Percentiles rank a stretch among this genome's conserved stretches.
These are phyloP conservation scores for Discostella stelligera DNA, from an alignment of 352 stramenopile genomes.

Conservation along the genomic window DNA sequence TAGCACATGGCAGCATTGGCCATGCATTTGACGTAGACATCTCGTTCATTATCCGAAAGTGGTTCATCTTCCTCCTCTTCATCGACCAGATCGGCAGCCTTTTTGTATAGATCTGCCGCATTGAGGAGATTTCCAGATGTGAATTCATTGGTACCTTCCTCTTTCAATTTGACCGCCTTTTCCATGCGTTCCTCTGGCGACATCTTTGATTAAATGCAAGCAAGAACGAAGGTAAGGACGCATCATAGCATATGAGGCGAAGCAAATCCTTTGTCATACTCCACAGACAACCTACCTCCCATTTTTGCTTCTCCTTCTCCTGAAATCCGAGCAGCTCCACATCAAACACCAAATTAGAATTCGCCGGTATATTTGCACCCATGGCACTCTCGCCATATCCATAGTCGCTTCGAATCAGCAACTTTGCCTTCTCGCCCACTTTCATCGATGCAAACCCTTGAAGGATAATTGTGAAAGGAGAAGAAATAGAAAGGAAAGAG, in stretches of 20 bases:
- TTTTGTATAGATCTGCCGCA: conserved; percentile 72
- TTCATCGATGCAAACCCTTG: conserved; percentile 89
- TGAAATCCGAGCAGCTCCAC: conserved; percentile 93
- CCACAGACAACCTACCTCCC: conserved; percentile 71
- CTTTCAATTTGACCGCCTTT: conserved; percentile 87
- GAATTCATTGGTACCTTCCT: conserved; percentile 90
- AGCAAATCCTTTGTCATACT: too few species aligned
- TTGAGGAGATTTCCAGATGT: conserved; percentile 79
- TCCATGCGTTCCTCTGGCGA: conserved; percentile 76
- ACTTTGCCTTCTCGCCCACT: conserved; percentile 91
- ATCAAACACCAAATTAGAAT: conserved; percentile 93
- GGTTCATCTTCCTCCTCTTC: conserved; percentile 82
- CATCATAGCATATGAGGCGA: too few species aligned
- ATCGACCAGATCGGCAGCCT: conserved; percentile 70
- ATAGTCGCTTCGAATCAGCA: conserved; percentile 91
- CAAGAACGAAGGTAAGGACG: background rate
- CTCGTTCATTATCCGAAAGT: conserved; percentile 87
- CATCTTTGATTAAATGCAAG: conserved; percentile 38
- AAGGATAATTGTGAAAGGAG: background rate
- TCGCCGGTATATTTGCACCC: conserved; percentile 92
- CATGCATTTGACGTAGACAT: conserved; percentile 82
- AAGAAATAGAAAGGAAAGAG: background rate
- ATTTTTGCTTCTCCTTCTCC: conserved; percentile 93
- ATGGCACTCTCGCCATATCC: conserved; percentile 89
- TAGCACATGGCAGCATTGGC: conserved; percentile 92